phyloP scores from a whole-genome alignment of 2,329 filamentous ascomycete genomes.

The Colletotrichum sp. region DNA sequence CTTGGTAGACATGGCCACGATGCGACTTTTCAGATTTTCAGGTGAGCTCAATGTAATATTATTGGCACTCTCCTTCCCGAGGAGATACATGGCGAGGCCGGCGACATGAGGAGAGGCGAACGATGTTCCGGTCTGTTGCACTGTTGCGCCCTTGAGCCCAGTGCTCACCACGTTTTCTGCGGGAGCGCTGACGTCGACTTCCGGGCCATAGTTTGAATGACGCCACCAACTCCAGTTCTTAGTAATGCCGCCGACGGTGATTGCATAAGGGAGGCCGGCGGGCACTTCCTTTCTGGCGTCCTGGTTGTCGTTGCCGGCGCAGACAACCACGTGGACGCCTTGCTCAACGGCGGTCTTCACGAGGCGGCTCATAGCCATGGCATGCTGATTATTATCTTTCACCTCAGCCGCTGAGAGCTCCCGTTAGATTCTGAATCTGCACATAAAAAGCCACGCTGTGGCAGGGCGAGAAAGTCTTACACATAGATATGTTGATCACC shows the following conservation, averaged over 20 bases:
- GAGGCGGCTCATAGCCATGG: conserved; percentile 20
- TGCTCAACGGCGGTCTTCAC: conserved; percentile 47
- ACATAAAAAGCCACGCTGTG: not conserved
- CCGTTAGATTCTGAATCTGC: not conserved
- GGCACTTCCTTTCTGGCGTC: conserved; percentile 43
- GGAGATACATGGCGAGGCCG: conserved; percentile 24
- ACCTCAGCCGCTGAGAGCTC: not conserved
- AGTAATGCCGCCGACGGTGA: conserved; percentile 58
- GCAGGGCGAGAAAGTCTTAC: not conserved
- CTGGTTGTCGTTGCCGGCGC: conserved; percentile 57
- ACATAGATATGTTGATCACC: conserved; percentile 51
- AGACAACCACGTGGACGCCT: conserved; percentile 57
- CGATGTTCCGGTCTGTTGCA: conserved; percentile 45
- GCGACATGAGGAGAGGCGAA: conserved; percentile 26
- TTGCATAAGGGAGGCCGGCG: conserved; percentile 49
- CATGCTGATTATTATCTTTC: no score
- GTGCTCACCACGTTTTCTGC: conserved; percentile 51
- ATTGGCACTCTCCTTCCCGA: conserved; percentile 24
- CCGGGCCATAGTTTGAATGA: conserved; percentile 55
- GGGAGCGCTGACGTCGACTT: conserved; percentile 55
- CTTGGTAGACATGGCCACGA: conserved; percentile 46
- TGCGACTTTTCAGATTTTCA: conserved; percentile 50
- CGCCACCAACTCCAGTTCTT: conserved; percentile 39
- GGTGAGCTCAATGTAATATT: conserved; percentile 41
- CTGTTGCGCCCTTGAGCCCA: conserved; percentile 42